A percentile compares a stretch with the other conserved stretches of the same genome.
These are phyloP conservation scores for Pleomassaria siparia DNA, from an alignment of 2,329 filamentous ascomycete species.

Conservation along the genomic window DNA sequence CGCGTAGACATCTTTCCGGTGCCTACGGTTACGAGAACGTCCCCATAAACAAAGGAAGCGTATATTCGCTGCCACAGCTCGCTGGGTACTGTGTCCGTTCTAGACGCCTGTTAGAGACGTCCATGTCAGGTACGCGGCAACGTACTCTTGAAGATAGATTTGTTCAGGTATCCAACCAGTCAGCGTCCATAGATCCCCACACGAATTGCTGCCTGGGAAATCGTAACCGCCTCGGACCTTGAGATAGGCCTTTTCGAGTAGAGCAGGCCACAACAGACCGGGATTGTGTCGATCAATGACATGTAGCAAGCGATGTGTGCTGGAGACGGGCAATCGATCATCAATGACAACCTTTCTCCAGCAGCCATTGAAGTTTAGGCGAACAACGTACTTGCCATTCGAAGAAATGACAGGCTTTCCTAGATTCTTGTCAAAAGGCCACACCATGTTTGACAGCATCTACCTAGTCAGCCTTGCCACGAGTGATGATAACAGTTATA, in stretches of 20 bases:
- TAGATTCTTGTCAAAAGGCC: slow-evolving; percentile 67
- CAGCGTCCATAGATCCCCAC: slow-evolving; percentile 88
- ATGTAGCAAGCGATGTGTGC: slow-evolving; percentile 73
- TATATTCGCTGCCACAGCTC: slow-evolving; percentile 77
- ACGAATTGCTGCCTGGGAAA: slow-evolving; percentile 96
- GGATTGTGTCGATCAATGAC: slow-evolving; percentile 85
- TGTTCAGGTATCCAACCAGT: slow-evolving; percentile 98
- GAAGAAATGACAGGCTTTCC: slow-evolving; percentile 63
- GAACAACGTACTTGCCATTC: slow-evolving; percentile 87
- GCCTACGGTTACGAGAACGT: slow-evolving; percentile 86
- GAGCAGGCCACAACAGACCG: slow-evolving; percentile 82
- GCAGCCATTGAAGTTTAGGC: slow-evolving; percentile 95
- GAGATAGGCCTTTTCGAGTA: slow-evolving; percentile 94
- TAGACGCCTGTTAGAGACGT: slow-evolving; percentile 33
- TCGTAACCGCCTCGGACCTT: slow-evolving; percentile 96
- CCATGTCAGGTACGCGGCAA: background rate
- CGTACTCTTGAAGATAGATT: slow-evolving; percentile 77
- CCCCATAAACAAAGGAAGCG: slow-evolving; percentile 71
- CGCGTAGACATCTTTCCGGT: slow-evolving; percentile 77
- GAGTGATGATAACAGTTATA: background rate
- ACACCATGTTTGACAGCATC: slow-evolving; percentile 72
- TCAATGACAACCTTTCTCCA: slow-evolving; percentile 86
- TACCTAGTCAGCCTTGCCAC: slow-evolving; percentile 37
- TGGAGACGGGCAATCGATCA: slow-evolving; percentile 79
- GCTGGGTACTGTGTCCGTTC: slow-evolving; percentile 75